Evolutionary conservation across 2,329 filamentous ascomycete species (phyloP), one percentile per base, ranked within the genome.

Genomic region (Escovopsis sp.): DNA sequence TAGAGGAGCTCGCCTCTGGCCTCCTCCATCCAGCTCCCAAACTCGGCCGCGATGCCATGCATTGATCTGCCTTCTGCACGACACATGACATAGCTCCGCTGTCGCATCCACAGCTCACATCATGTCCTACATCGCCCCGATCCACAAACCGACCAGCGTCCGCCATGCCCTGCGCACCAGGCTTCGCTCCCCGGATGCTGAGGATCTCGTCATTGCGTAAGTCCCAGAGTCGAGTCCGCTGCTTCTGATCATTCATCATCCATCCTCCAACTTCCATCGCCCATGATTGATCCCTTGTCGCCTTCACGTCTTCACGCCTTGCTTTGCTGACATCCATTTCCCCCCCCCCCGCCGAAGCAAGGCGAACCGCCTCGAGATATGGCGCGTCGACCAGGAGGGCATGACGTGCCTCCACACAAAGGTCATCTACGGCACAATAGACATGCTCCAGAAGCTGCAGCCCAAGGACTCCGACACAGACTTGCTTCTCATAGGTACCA

Each of bases 81-180:
- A 9, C 27, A 30, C 27, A 30, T 30, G 27, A 30, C 5, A 30
- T 4, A 9, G 27, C 15, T 31, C 14, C 35, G 16, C 30, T 29
- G 7, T 30, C 32, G 31, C 20, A 11, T 11, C 27, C 27, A 3
- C 27, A 11, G 8, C 27, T 9, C 3, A 30, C 8, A 54, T 38
- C 43, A 98, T 98, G 91, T 84, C 91, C 40, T 98, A 96, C 61
- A 70, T 98, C 54, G 87, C 86, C 47, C 88, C 91, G 33, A 91
- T 98, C 43, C 91, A 98, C 61, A 75, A 80, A 53, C 83, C 91
- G 20, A 95, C 85, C 59, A 94, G 86, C 66, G 79, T 95, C 48
- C 79, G 88, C 42, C 84, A 94, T 72, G 89, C 88, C 12, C 61
- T 96, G 50, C 84, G 81, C 56, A 72, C 89, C 46, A 79, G 77